phyloP scores from a whole-genome alignment of 768 basidiomycete genomes.

The Pisolithus albus region DNA sequence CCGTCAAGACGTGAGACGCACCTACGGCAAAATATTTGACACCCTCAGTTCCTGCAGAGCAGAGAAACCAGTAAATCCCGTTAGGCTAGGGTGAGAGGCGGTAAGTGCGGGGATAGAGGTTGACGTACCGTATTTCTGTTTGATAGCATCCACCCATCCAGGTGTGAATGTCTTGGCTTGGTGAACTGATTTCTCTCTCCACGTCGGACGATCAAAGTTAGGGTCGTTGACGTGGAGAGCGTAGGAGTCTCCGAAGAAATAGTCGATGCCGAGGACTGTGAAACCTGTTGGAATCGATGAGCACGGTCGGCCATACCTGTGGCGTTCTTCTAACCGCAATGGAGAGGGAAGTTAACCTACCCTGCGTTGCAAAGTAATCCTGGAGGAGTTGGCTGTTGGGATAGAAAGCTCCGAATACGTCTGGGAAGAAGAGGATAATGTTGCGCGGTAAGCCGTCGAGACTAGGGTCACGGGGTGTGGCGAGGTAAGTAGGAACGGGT shows the following conservation, averaged over 20 bases:
- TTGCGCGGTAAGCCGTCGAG: slow-evolving; percentile 26
- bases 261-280: slow-evolving; percentile 53
- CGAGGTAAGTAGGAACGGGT: slow-evolving; percentile 48
- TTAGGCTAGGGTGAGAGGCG: neutral
- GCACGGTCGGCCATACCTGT: neutral
- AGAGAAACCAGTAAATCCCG: neutral
- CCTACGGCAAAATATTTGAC: slow-evolving; percentile 42
- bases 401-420: slow-evolving; percentile 54
- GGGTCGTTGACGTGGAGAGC: slow-evolving; percentile 33
- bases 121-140: slow-evolving; percentile 38
- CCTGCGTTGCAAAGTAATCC: slow-evolving; percentile 57
- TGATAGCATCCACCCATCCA: slow-evolving; percentile 47
- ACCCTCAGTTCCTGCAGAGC: slow-evolving; percentile 13
- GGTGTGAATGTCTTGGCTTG: slow-evolving; percentile 37
- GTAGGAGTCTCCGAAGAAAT: slow-evolving; percentile 55
- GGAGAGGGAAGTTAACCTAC: slow-evolving; percentile 24
- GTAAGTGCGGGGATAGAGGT: no score
- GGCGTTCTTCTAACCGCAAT: no score
- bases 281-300: slow-evolving; percentile 36
- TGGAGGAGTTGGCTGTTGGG: slow-evolving; percentile 54
- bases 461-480: slow-evolving; percentile 30
- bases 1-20: slow-evolving; percentile 15
- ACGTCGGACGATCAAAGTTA: slow-evolving; percentile 33
- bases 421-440: slow-evolving; percentile 53
- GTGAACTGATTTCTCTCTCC: slow-evolving; percentile 32